Evolutionary conservation across 441 rosid genomes (phyloP).

Genomic region (Breynia disticha): DNA sequence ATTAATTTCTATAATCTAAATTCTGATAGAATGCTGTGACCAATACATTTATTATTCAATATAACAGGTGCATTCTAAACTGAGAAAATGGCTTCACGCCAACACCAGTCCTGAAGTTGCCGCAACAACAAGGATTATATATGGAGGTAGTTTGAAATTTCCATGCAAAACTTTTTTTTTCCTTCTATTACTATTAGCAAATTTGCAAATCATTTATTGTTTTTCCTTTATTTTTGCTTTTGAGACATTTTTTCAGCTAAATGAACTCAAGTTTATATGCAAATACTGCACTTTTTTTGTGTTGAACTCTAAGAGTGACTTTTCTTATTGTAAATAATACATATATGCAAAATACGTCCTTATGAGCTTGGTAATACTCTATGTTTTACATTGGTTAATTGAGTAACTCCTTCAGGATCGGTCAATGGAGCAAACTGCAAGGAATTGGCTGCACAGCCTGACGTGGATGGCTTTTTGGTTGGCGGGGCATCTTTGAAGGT

Average conservation of each 20-base stretch:
- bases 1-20: neutral
- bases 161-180: neutral
- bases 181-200: neutral
- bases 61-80: constrained; percentile 27
- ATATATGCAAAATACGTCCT: neutral
- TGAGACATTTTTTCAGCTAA: too few relatives aligned
- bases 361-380: neutral
- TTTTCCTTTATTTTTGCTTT: too few relatives aligned
- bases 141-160: constrained; percentile 42
- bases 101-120: constrained; percentile 48
- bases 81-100: constrained; percentile 53
- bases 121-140: constrained; percentile 47
- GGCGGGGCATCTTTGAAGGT: constrained; percentile 77
- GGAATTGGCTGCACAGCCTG: constrained; percentile 48
- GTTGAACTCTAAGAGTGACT: neutral
- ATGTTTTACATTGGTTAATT: constrained; percentile 3
- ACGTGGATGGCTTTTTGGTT: constrained; percentile 71
- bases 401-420: constrained; percentile 34
- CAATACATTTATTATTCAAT: neutral
- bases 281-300: too few relatives aligned
- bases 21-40: neutral
- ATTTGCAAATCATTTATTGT: neutral
- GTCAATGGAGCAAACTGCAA: constrained; percentile 55
- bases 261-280: too few relatives aligned
- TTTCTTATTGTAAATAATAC: neutral